Evolutionary conservation across 768 basidiomycete species (phyloP), one percentile per base, ranked within the genome.

Genomic region (Pulveroboletus sp.): DNA sequence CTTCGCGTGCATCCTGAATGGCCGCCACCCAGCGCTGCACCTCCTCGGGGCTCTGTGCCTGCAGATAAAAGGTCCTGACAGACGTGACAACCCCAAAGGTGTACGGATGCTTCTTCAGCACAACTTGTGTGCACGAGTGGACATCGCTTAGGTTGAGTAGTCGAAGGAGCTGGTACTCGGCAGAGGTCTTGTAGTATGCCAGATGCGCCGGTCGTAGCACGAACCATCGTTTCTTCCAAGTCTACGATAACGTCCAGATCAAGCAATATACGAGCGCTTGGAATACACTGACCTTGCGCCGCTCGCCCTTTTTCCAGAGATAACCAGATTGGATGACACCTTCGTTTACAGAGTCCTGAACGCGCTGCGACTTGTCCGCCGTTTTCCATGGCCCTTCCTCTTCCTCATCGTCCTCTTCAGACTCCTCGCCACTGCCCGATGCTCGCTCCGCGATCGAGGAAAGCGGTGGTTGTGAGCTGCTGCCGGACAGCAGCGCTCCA

Each of bases 181-280:
- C 88, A 30, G 88, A 84, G 42, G 81, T 92, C 75, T 98, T 97
- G 81, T 98, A 98, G 70, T 95, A 97, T 4, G 93, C 93, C 43
- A 99, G 73, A 68, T 96, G 92, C 3, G 87, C 88, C 1, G 91
- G 82, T 15, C 95, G 82, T 51, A 99, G 73, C 2, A 99, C 96
- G 60, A 98, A 98, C 95, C 95, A 98, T 18, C 94, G 81, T 71
- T 93, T 94, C 78, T 98, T 97, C 96, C 96, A 99, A 2, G 89
- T 93, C 93, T 95, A 63, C 39, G 17, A 44, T 37, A 48, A 46
- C 44, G 30, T 50, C 41, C 46, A 46, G 37, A 48, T 46, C 10
- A 44, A n/a, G 36, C 24, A 50, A 46, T 6, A 41, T 32, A 51
- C 2, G 13, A 30, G 24, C 21, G 18, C 32, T 27, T 47, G 17